Percentiles rank a stretch among this genome's conserved stretches.
These are phyloP conservation scores for Pseudogymnoascus sp. DNA, from an alignment of 2,329 filamentous ascomycete genomes.

Conservation along the genomic window DNA sequence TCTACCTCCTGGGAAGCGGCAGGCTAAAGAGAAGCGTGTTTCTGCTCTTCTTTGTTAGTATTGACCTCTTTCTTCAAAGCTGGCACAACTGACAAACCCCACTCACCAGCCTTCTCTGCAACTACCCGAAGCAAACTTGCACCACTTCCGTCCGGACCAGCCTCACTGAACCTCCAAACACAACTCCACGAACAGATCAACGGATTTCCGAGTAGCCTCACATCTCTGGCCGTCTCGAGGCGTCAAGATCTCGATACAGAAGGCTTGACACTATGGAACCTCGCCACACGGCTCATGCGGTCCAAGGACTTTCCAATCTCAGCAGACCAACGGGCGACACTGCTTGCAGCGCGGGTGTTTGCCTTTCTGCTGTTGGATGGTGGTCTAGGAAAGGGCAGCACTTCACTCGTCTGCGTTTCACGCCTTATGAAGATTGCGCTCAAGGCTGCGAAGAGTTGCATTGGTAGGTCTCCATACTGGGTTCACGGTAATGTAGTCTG, in stretches of 20 bases:
- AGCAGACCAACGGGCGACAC: conserved; percentile 1
- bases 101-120: conserved; percentile 25
- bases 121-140: conserved; percentile 24
- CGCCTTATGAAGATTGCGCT: conserved; percentile 62
- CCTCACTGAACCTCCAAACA: conserved; percentile 31
- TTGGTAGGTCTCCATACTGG: conserved; percentile 40
- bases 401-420: conserved; percentile 35
- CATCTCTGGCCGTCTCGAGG: conserved; percentile 26
- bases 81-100: conserved; percentile 17
- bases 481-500: not conserved
- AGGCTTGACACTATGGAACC: conserved; percentile 61
- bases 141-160: conserved; percentile 14
- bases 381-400: conserved; percentile 24
- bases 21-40: conserved; percentile 29
- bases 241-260: conserved; percentile 46
- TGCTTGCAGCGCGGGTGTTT: conserved; percentile 43
- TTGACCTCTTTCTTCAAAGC: not conserved
- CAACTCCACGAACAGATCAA: conserved; percentile 38
- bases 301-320: conserved; percentile 23
- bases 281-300: conserved; percentile 47
- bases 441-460: conserved; percentile 56
- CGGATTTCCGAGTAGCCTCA: conserved; percentile 29
- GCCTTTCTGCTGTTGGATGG: conserved; percentile 63
- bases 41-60: conserved; percentile 29
- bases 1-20: conserved; percentile 11